phyloP scores from a whole-genome alignment of 2,329 filamentous ascomycete species.

The Zasmidium angulare region DNA sequence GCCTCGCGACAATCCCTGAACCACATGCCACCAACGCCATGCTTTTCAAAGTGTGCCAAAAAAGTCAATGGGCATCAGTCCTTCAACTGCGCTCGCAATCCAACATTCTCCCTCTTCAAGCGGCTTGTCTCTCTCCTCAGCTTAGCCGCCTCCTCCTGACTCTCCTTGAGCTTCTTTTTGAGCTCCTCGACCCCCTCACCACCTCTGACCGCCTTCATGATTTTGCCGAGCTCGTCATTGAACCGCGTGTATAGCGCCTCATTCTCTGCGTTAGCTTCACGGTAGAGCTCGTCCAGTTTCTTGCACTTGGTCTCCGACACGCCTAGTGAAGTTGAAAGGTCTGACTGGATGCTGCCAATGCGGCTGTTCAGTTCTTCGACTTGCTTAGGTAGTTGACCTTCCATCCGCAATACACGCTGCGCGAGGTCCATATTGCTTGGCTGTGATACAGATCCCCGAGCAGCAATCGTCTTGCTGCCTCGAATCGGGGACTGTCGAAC shows the following conservation, averaged over 20 bases:
- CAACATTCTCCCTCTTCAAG: conserved; percentile 78
- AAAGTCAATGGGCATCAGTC: conserved; percentile 27
- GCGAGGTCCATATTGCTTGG: conserved; percentile 46
- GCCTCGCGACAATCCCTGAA: background rate
- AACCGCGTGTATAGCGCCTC: conserved; percentile 89
- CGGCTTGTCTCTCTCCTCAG: conserved; percentile 83
- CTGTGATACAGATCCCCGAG: conserved; percentile 19
- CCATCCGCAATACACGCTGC: conserved; percentile 63
- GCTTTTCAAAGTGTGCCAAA: conserved; percentile 1
- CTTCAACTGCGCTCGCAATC: conserved; percentile 53
- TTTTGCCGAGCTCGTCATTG: conserved; percentile 84
- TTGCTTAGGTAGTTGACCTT: conserved; percentile 63
- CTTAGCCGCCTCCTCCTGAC: conserved; percentile 72
- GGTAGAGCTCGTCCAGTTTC: conserved; percentile 84
- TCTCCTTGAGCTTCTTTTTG: conserved; percentile 67
- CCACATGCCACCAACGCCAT: conserved; percentile 5
- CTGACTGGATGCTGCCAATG: conserved; percentile 64
- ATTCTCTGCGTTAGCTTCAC: conserved; percentile 85
- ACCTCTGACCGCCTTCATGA: conserved; percentile 71
- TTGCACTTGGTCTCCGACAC: conserved; percentile 74
- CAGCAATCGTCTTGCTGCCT: conserved; percentile 21
- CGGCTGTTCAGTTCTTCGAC: conserved; percentile 61
- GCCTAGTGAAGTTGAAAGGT: conserved; percentile 69
- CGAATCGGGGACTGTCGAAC: conserved; percentile 14
- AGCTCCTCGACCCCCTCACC: conserved; percentile 80